Conservation (phyloP, 495 filamentous ascomycete species). For the Penicillium turbatum region DNA sequence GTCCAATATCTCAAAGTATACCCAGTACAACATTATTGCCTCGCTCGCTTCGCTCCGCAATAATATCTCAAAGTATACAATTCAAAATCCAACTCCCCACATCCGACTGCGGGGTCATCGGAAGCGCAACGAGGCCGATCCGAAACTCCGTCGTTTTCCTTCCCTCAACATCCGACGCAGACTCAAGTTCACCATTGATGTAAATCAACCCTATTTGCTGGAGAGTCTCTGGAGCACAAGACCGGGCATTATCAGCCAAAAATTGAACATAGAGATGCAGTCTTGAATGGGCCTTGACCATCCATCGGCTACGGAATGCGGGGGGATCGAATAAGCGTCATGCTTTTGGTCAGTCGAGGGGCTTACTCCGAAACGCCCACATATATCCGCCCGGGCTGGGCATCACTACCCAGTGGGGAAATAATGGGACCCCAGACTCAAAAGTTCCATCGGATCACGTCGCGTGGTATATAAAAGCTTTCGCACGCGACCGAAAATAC, state of each 20-base stretch:
- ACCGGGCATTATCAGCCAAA: neutral
- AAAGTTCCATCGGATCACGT: conserved; percentile 15
- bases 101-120: conserved; percentile 13
- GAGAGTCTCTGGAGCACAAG: neutral
- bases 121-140: conserved; percentile 10
- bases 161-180: conserved; percentile 10
- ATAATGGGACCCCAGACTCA: neutral
- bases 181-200: neutral
- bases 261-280: neutral
- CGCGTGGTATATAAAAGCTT: conserved; percentile 6
- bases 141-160: conserved; percentile 6
- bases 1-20: neutral
- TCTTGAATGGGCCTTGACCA: too few relatives aligned
- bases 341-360: conserved; percentile 18
- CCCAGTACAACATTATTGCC: too few relatives aligned
- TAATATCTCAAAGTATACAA: too few relatives aligned
- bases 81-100: neutral
- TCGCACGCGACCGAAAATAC: neutral
- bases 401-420: neutral
- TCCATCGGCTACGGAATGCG: neutral
- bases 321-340: conserved; percentile 19
- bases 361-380: neutral
- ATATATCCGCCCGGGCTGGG: neutral
- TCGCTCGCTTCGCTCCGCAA: too few relatives aligned
- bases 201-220: conserved; percentile 20